Evolutionary conservation across 2,329 filamentous ascomycete species (phyloP).

Genomic region (Cercospora sesami): DNA sequence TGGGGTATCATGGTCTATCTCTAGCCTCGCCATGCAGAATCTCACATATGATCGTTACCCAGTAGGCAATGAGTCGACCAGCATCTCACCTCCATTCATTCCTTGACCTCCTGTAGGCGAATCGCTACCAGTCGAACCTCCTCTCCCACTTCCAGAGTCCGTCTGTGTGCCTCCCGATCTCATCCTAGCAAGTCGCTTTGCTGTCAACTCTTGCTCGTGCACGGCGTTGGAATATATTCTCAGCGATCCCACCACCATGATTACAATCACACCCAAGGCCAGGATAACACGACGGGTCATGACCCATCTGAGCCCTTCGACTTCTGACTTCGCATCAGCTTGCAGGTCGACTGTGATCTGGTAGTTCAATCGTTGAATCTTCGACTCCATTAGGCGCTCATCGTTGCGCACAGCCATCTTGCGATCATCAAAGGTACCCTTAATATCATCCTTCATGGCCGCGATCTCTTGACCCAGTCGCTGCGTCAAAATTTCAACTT

Average conservation of each 20-base stretch:
- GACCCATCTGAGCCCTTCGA: conserved; percentile 89
- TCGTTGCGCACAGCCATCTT: conserved; percentile 90
- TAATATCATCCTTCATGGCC: conserved; percentile 84
- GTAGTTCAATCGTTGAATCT: conserved; percentile 89
- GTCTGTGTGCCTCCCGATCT: conserved; percentile 32
- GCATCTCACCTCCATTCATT: conserved; percentile 32
- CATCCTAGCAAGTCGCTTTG: conserved; percentile 41
- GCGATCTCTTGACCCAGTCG: conserved; percentile 78
- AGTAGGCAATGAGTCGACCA: conserved; percentile 32
- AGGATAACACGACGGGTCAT: conserved; percentile 64
- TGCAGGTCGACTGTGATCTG: conserved; percentile 90
- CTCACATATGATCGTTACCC: conserved; percentile 22
- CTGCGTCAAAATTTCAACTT: conserved; percentile 89
- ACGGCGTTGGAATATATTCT: conserved; percentile 44
- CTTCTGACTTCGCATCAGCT: conserved; percentile 86
- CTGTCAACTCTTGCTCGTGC: conserved; percentile 43
- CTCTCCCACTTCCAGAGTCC: conserved; percentile 19
- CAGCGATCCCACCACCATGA: conserved; percentile 47
- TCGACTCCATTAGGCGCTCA: conserved; percentile 79
- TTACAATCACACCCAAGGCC: conserved; percentile 53
- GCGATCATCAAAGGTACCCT: conserved; percentile 92
- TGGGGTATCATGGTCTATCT: conserved; percentile 7
- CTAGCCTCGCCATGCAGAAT: not conserved
- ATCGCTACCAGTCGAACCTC: conserved; percentile 12
- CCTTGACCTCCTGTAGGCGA: conserved; percentile 10